Base-by-base conservation (phyloP, 2,329 filamentous ascomycete species). In the Rhexocercosporidium sp. region DNA sequence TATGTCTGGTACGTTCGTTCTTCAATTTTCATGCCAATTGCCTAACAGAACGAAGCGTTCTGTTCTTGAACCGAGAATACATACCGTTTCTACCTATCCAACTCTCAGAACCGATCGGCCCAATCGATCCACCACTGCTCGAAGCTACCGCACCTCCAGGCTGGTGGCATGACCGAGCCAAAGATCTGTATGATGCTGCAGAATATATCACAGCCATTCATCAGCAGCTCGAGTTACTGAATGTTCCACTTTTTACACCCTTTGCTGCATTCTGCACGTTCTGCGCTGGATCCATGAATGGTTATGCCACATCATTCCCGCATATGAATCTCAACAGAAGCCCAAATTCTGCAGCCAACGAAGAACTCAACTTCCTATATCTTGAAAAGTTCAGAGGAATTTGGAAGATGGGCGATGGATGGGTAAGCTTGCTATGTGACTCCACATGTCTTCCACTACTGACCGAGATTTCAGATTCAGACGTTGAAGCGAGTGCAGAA, bases 261-360 rank as follows among this genome's bases (percentile, higher is more conserved):
- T 83, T 82, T 63, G 76, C 80, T 0, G 82, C 81, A 0, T 82
- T 83, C n/a, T 83, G 81, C 62, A 79, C 79, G 1, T 83, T 83
- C 44, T 82, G 81, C 0, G 81, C 81, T 0, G 80, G 79, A 1
- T 81, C 79, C 3, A 76, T 82, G 59, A 82, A 81, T 29, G 68
- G 81, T 0, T 83, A 83, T 65, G 75, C 22, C 8, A 25, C 49
- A 22, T 25, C 22, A 25, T 53, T 53, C 22, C 49, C 49, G 12
- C 9, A 53, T 7, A 53, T 53, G 49, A 53, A 53, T 20, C 8
- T 25, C 27, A 31, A 31, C 8, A 53, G 27, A 31, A 53, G 49
- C 27, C 49, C 20, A 14, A 25, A 25, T 3, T 53, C 49, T 22
- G 22, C 49, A 14, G 49, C 9, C n/a, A 5, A 25, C 14, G 20